Conservation (phyloP, 1,284 basidiomycete genomes). For the Ustilago shanxiensis region DNA sequence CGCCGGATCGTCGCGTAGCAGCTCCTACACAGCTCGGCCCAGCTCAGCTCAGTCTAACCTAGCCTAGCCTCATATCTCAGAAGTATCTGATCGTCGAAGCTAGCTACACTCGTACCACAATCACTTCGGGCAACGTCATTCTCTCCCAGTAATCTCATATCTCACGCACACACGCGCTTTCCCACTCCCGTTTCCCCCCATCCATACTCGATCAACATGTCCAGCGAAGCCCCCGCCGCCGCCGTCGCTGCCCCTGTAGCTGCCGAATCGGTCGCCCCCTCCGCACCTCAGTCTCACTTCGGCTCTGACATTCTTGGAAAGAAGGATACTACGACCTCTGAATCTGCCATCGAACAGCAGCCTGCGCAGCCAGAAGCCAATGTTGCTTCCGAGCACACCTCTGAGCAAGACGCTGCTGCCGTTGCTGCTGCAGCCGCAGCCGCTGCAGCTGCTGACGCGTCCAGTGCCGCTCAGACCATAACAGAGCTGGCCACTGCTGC, state of each 20-base stretch:
- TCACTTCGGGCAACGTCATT: background rate
- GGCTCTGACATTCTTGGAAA: constrained; percentile 9
- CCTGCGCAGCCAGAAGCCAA: constrained; percentile 11
- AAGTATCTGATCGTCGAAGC: too few relatives aligned
- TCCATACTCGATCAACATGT: constrained; percentile 16
- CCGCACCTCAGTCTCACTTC: constrained; percentile 11
- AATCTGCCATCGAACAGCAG: constrained; percentile 13
- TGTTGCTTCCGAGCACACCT: constrained; percentile 2
- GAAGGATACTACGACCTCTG: constrained; percentile 15
- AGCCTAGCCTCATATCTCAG: too few relatives aligned
- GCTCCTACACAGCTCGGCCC: too few relatives aligned
- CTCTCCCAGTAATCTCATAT: background rate
- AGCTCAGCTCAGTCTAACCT: too few relatives aligned
- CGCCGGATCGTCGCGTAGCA: background rate
- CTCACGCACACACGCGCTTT: background rate
- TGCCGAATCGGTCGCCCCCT: background rate
- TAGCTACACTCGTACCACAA: background rate
- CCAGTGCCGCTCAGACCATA: constrained; percentile 47
- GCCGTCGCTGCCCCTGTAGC: constrained; percentile 19
- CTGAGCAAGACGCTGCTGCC: constrained; percentile 23
- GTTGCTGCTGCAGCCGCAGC: constrained; percentile 25
- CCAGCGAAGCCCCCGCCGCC: constrained; percentile 21
- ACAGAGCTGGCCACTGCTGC: constrained; percentile 46
- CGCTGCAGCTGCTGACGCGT: constrained; percentile 47
- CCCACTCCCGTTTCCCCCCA: background rate